Evolutionary conservation across 169 alveolate genomes (phyloP).

Genomic region (Plasmodium relictum): DNA sequence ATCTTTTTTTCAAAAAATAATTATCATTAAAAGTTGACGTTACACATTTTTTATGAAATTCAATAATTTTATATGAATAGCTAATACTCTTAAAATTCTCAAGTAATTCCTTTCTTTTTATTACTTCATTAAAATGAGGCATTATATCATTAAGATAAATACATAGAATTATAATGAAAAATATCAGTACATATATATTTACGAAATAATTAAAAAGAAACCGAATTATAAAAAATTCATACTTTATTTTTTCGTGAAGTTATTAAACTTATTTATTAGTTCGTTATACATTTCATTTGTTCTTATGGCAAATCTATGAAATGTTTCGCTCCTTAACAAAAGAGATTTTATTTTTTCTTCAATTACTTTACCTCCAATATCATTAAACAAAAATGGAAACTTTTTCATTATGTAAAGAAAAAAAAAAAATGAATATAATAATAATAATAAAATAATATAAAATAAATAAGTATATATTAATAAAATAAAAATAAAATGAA

Average conservation of each 20-base stretch:
- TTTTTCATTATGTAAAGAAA: conserved; percentile 68
- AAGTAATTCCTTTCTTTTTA: conserved; percentile 29
- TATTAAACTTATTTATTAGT: conserved; percentile 46
- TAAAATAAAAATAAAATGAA: conserved; percentile 22
- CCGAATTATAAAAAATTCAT: not conserved
- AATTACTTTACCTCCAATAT: conserved; percentile 76
- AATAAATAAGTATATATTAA: conserved; percentile 21
- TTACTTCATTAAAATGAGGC: conserved; percentile 63
- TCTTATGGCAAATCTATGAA: conserved; percentile 66
- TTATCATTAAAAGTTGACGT: not conserved
- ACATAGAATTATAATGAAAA: not conserved
- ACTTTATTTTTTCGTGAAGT: conserved; percentile 32
- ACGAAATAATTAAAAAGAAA: not conserved
- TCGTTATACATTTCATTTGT: conserved; percentile 68
- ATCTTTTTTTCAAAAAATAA: conserved; percentile 3
- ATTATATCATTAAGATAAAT: conserved; percentile 8
- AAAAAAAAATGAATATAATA: conserved; percentile 38
- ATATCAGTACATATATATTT: not conserved
- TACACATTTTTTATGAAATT: conserved; percentile 15
- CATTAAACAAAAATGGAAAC: conserved; percentile 75
- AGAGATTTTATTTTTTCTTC: conserved; percentile 70
- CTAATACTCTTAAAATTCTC: conserved; percentile 3
- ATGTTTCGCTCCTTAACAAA: conserved; percentile 65
- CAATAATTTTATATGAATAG: conserved; percentile 1
- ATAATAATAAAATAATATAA: conserved; percentile 36